Evolutionary conservation across 2,329 filamentous ascomycete genomes (phyloP).

Genomic region (Tolypocladium capitatum): DNA sequence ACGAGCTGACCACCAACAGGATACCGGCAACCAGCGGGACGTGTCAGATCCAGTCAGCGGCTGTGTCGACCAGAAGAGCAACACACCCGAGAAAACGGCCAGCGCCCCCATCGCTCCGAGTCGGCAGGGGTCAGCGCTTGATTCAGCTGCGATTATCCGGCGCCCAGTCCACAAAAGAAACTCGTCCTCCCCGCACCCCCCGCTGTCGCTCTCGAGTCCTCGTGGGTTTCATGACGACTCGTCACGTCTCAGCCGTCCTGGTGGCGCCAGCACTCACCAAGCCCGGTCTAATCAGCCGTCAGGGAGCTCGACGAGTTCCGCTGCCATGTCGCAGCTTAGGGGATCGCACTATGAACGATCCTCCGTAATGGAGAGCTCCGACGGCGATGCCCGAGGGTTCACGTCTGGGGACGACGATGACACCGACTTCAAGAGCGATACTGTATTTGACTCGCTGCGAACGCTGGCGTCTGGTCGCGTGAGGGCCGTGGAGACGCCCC

Average conservation of each 20-base stretch:
- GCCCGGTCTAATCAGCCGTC: conserved; percentile 28
- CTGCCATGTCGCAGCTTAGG: conserved; percentile 25
- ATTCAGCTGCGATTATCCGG: conserved; percentile 9
- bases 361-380: conserved; percentile 57
- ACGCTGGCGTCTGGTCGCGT: conserved; percentile 56
- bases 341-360: conserved; percentile 18
- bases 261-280: conserved; percentile 21
- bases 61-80: conserved; percentile 12
- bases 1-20: conserved; percentile 25
- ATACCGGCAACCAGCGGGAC: conserved; percentile 33
- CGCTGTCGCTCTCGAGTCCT: conserved; percentile 37
- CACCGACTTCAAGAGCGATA: conserved; percentile 67
- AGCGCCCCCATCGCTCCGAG: conserved; percentile 3
- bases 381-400: conserved; percentile 51
- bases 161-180: conserved; percentile 26
- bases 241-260: conserved; percentile 30
- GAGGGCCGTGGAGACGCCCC: conserved; percentile 53
- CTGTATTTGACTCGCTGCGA: conserved; percentile 62
- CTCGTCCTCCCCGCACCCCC: conserved; percentile 41
- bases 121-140: conserved; percentile 6
- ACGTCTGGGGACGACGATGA: conserved; percentile 64
- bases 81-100: not conserved
- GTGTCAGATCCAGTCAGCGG: conserved; percentile 36
- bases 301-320: conserved; percentile 28
- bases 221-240: conserved; percentile 39